These are phyloP conservation scores for Lumnitzera racemosa DNA, from an alignment of 345 rosid genomes.

Conservation along the genomic window DNA sequence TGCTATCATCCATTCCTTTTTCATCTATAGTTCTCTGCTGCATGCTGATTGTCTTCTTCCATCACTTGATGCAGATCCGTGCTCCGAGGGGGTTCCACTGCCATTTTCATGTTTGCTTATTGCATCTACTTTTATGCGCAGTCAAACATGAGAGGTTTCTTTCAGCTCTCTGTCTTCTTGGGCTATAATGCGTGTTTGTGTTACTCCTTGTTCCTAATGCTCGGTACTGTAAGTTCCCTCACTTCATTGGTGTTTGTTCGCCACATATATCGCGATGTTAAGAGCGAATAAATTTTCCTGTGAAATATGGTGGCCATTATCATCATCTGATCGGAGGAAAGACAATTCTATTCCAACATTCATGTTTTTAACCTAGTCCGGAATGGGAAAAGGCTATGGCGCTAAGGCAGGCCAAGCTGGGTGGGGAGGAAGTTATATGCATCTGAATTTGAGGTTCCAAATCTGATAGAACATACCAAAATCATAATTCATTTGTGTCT, in stretches of 20 bases:
- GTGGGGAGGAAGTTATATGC: no score
- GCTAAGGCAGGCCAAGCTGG: no score
- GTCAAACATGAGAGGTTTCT: slow-evolving; percentile 58
- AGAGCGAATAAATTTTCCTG: slow-evolving; percentile 26
- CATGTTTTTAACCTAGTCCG: no score
- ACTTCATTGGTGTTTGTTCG: slow-evolving; percentile 58
- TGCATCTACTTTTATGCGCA: slow-evolving; percentile 51
- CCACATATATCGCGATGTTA: slow-evolving; percentile 47
- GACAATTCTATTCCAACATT: no score
- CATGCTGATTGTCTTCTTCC: not conserved
- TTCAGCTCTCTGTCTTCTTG: slow-evolving; percentile 63
- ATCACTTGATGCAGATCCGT: slow-evolving; percentile 49
- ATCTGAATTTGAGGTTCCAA: no score
- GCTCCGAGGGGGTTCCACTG: slow-evolving; percentile 52
- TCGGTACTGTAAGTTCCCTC: slow-evolving; percentile 52
- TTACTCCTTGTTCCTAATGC: slow-evolving; percentile 66
- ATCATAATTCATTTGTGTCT: no score
- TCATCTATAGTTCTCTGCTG: not conserved
- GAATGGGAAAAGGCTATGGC: no score
- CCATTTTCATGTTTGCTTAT: slow-evolving; percentile 68
- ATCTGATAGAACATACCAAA: no score
- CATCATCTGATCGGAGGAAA: no score
- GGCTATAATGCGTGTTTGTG: slow-evolving; percentile 65
- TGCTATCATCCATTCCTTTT: no score
- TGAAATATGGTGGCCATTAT: not conserved